Base-by-base conservation (phyloP, 2,329 filamentous ascomycete genomes). In the Colletotrichum euphorbiae region DNA sequence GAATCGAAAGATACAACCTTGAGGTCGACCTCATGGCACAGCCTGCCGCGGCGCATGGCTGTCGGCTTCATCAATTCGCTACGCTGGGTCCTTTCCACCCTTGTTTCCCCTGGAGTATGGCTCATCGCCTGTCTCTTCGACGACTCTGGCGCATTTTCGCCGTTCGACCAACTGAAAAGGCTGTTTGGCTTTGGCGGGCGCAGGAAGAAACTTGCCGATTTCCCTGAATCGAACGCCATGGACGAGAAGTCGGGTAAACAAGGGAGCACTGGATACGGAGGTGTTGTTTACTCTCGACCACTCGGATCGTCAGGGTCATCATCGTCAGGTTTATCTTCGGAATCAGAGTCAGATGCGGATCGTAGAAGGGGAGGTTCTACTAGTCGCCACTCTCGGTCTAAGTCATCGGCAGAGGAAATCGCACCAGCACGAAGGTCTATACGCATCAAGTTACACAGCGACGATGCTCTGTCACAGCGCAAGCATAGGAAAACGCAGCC, bases 381-480 rank as follows among this genome's bases (percentile, higher is more conserved):
- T 62, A 72, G 74, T 63, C 83, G 86, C 51, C 87, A 92, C 75
- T 83, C 84, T 51, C 86, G 91, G 60, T 90, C 91, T 24, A 91
- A 89, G 76, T 90, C 90, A 2, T 81, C 83, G 28, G 76, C 83
- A 33, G 91, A 93, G 71, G 91, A 94, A 71, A 86, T 86, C 70
- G 84, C 86, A 15, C 90, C 91, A 4, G 83, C 88, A 6, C 88
- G 92, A 74, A 87, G 93, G 64, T 97, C 94, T 2, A 97, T 97
- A 71, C 89, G 94, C 43, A 97, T 98, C 74, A 97, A 96, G 80
- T 84, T 97, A 13, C 90, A 95, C 77, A 93, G 90, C 70, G 93
- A 97, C 73, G 93, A 94, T 66, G 87, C 88, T 45, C 81, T 91
- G 64, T 86, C 90, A 71, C 90, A 93, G 77, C 89, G 92, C 66